Evolutionary conservation across 805 yeast species (phyloP).

Genomic region (Wickerhamomyces canadensis): DNA sequence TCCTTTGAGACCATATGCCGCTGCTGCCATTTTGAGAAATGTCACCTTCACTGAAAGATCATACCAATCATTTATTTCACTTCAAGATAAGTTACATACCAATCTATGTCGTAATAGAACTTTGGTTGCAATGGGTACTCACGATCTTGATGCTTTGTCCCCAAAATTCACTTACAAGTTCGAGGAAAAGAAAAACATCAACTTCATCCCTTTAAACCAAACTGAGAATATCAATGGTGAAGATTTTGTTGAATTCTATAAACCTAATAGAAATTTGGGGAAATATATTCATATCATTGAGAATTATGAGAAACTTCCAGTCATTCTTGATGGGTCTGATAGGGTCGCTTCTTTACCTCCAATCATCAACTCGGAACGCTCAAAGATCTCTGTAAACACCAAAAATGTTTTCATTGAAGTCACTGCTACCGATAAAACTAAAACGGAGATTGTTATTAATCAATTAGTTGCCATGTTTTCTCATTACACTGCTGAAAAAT

Average conservation of each 20-base stretch:
- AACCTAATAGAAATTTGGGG: slow-evolving; percentile 83
- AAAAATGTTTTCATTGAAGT: slow-evolving; percentile 86
- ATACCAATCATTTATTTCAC: slow-evolving; percentile 89
- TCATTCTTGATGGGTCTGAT: slow-evolving; percentile 71
- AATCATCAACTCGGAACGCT: slow-evolving; percentile 85
- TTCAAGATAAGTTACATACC: slow-evolving; percentile 94
- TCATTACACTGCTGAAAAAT: slow-evolving; percentile 73
- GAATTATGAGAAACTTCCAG: slow-evolving; percentile 87
- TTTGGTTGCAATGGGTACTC: slow-evolving; percentile 97
- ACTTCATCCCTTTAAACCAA: slow-evolving; percentile 73
- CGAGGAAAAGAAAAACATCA: slow-evolving; percentile 67
- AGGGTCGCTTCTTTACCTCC: slow-evolving; percentile 93
- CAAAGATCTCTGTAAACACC: slow-evolving; percentile 83
- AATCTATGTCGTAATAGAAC: slow-evolving; percentile 97
- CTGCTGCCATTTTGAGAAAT: slow-evolving; percentile 88
- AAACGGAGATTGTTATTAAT: slow-evolving; percentile 87
- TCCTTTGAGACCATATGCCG: slow-evolving; percentile 84
- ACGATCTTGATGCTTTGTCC: slow-evolving; percentile 74
- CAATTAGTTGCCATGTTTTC: slow-evolving; percentile 95
- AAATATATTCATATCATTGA: slow-evolving; percentile 83
- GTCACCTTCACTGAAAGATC: slow-evolving; percentile 76
- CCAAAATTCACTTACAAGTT: slow-evolving; percentile 90
- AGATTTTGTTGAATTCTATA: slow-evolving; percentile 83
- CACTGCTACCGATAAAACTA: slow-evolving; percentile 93
- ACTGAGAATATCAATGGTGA: slow-evolving; percentile 64